Base-by-base conservation (phyloP, 495 filamentous ascomycete species). In the Aspergillus wentii region DNA sequence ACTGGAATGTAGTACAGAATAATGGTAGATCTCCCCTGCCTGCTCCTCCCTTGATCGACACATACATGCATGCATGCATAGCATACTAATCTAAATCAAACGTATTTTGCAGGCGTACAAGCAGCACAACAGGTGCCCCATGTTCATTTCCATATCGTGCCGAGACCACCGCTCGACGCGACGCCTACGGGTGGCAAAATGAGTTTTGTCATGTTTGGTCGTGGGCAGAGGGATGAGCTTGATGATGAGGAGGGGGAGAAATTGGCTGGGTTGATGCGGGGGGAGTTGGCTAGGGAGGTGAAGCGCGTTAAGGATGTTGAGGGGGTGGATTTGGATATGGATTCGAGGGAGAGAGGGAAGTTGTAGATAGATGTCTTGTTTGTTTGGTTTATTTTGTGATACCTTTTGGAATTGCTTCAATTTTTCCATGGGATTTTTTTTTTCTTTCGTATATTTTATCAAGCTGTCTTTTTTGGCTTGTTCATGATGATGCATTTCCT, bases 121-220 rank as follows among this genome's bases (percentile, higher is more conserved):
- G 91, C 91, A 8, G 89, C 88, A 5, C 91, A 97, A 63, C 86
- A 90, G 16, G 88, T 97, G 2, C 80, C 81, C 15, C 90, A 95
- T 61, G 82, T 91, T 5, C 90, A 96, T 58, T 95, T 89, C 61
- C 91, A 97, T 47, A 73, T 97, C 17, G 91, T 96, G 30, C 90
- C 90, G 2, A 63, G 90, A 17, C 78, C 78, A 10, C 49, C 49
- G 9, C 42, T 37, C 33, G 53, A 44, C 34, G 51, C 45, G 19
- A 41, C 40, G 30, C 48, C 47, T 15, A 58, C 52, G 59, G 55
- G 27, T 41, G 55, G 45, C 16, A 68, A 64, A 48, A 64, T 59
- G 59, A 85, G 84, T 35, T 90, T 75, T 60, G 74, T 71, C 11
- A 78, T 92, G 82, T 95, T 95, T 73, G 90, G 88, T 9, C 68